phyloP scores from a whole-genome alignment of 768 basidiomycete species.

The Udeniomyces megalosporus region DNA sequence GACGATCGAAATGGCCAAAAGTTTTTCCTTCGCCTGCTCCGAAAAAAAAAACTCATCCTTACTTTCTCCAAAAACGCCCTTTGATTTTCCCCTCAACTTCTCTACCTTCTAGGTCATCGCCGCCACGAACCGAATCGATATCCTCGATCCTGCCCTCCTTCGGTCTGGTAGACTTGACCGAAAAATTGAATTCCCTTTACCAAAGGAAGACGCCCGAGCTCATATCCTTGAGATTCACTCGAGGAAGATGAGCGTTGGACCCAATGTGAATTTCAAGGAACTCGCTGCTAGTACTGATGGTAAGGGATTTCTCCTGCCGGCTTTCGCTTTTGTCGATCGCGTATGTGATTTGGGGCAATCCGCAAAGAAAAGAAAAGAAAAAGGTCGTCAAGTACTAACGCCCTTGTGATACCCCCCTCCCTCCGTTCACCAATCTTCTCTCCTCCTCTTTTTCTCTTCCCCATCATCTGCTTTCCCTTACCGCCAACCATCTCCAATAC shows the following conservation, averaged over 20 bases:
- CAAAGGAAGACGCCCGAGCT: constrained; percentile 89
- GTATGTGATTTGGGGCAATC: no score
- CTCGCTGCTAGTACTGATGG: constrained; percentile 79
- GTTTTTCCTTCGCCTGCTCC: not conserved
- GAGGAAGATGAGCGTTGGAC: constrained; percentile 76
- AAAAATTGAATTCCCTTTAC: constrained; percentile 96
- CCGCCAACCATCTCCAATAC: no score
- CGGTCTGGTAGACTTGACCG: constrained; percentile 93
- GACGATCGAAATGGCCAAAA: not conserved
- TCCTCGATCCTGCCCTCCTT: constrained; percentile 92
- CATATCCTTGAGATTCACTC: constrained; percentile 93
- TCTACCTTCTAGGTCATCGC: constrained; percentile 62
- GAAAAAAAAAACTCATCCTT: not conserved
- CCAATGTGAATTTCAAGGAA: constrained; percentile 92
- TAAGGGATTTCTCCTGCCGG: no score
- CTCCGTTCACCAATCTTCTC: no score
- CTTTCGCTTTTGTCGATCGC: no score
- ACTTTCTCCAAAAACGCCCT: not conserved
- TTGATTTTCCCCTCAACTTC: not conserved
- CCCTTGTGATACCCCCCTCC: no score
- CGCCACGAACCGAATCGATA: constrained; percentile 96
- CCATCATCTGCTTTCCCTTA: no score
- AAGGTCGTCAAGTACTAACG: no score
- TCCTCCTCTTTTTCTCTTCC: no score
- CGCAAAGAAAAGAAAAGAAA: no score